Evolutionary conservation across 1,284 basidiomycete species (phyloP), one percentile per base, ranked within the genome.

Genomic region (Schizophyllum amplum): DNA sequence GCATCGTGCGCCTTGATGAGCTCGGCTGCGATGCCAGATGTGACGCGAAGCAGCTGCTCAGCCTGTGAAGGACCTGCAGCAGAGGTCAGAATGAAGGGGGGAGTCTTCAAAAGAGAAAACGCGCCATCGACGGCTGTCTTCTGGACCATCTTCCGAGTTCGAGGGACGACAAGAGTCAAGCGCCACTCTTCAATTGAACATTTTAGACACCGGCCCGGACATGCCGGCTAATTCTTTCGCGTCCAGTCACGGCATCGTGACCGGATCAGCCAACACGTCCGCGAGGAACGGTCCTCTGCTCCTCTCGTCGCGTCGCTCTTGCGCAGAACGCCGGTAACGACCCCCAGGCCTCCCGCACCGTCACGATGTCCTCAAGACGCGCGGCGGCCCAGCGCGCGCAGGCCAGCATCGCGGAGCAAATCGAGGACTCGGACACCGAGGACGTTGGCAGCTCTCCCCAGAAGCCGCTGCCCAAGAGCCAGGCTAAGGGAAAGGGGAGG

Each of bases 1-100:
- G 82, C 76, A 68, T 96, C 87, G 67, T 97, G 90, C 0, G 94
- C 91, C 61, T 87, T 86, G 66, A 98, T 94, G 62, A 99, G 84
- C 67, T 95, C 92, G 63, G 92, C 83, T 26, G 96, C 96, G 64
- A 99, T 96, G 46, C 94, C 93, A 11, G 95, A 94, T 24, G 93
- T 96, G 55, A 94, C 92, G 56, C 94, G 86, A 22, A 99, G 80
- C 55, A 98, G 82, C 49, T 86, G 81, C 72, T 98, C 95, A 4
- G 94, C 90, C 70, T 98, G 93, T 0, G 92, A 92, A 21, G 86
- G 87, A 24, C 85, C 87, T 88, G 52, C 33, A 42, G 7, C 2
- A 13, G 13, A 42, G 33, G 11, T 17, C 11, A 9, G 17, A 42
- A 17, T 42, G 33, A 42, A 17, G 33, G 33, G 33, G 33, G 7